These are phyloP conservation scores for Ricinus communis DNA, from an alignment of 345 rosid genomes.

Conservation along the genomic window DNA sequence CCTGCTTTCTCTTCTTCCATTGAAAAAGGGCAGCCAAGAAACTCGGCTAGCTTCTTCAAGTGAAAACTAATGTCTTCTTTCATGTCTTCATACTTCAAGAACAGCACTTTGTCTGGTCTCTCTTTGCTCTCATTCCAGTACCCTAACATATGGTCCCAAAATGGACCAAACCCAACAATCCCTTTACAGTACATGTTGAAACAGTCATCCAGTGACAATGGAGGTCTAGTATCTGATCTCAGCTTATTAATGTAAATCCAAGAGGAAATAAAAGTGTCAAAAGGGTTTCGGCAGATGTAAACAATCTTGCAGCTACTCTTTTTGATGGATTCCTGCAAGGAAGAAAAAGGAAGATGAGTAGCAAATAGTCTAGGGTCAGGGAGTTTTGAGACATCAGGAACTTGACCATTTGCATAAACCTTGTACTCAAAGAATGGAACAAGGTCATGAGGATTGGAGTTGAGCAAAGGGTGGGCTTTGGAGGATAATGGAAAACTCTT, in stretches of 20 bases:
- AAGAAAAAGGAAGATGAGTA: slow-evolving; percentile 12
- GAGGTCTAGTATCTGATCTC: slow-evolving; percentile 9
- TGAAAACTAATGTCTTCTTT: slow-evolving; percentile 21
- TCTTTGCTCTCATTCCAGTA: slow-evolving; percentile 37
- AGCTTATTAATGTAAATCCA: slow-evolving; percentile 24
- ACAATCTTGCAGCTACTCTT: slow-evolving; percentile 13
- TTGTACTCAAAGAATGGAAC: slow-evolving; percentile 38
- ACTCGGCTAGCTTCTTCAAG: slow-evolving; percentile 27
- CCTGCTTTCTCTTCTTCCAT: slow-evolving; percentile 15
- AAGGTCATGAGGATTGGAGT: slow-evolving; percentile 41
- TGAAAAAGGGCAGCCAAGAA: slow-evolving; percentile 17
- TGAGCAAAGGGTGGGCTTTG: slow-evolving; percentile 21
- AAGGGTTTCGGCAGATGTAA: slow-evolving; percentile 29
- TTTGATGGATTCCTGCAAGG: slow-evolving; percentile 13
- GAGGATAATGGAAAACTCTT: not conserved
- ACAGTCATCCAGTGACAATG: slow-evolving; percentile 27
- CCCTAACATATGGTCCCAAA: slow-evolving; percentile 38
- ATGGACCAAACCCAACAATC: slow-evolving; percentile 29
- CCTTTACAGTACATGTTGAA: slow-evolving; percentile 39
- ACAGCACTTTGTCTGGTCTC: slow-evolving; percentile 25
- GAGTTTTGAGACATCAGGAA: slow-evolving; percentile 1
- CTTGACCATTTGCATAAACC: slow-evolving; percentile 9
- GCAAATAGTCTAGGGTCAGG: slow-evolving; percentile 19
- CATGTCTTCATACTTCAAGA: slow-evolving; percentile 42
- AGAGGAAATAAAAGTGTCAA: slow-evolving; percentile 24